Percentiles rank a stretch among this genome's conserved stretches.
Evolutionary conservation across 1,284 basidiomycete genomes (phyloP).

Genomic region (Moesziomyces parantarcticus): DNA sequence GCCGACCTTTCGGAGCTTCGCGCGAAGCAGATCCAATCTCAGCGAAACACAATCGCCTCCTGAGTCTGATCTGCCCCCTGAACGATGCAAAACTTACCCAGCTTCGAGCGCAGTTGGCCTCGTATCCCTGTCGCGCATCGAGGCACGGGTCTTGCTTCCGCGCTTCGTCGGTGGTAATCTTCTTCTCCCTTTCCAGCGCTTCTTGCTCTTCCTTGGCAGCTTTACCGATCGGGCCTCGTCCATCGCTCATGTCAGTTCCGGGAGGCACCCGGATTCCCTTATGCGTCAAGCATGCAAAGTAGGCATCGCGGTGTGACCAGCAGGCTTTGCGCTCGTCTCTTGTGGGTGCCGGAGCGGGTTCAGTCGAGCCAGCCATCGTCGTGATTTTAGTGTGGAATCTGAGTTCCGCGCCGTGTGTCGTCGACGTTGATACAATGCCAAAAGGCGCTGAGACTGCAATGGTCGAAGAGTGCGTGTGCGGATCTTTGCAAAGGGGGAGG

Average conservation of each 20-base stretch:
- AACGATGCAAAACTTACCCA: slow-evolving; percentile 54
- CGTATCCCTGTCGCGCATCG: slow-evolving; percentile 52
- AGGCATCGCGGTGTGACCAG: slow-evolving; percentile 62
- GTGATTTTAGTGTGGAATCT: too few species aligned
- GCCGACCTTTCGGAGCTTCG: neutral
- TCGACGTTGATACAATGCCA: too few species aligned
- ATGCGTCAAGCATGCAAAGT: slow-evolving; percentile 60
- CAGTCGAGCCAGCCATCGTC: slow-evolving; percentile 28
- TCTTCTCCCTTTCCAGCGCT: slow-evolving; percentile 35
- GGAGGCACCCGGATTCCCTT: slow-evolving; percentile 59
- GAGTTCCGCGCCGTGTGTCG: too few species aligned
- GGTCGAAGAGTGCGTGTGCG: too few species aligned
- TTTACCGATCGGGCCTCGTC: slow-evolving; percentile 52
- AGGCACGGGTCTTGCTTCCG: slow-evolving; percentile 59
- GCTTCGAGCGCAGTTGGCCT: slow-evolving; percentile 62
- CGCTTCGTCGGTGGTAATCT: slow-evolving; percentile 33
- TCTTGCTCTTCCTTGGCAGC: slow-evolving; percentile 49
- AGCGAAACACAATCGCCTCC: too few species aligned
- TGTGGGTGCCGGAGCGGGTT: slow-evolving; percentile 52
- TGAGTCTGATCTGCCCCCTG: too few species aligned
- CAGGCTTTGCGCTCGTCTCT: slow-evolving; percentile 60
- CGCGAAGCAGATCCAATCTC: neutral
- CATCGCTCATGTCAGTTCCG: slow-evolving; percentile 64
- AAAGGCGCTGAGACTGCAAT: neutral
- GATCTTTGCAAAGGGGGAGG: too few species aligned